phyloP scores from a whole-genome alignment of 306 rosid species.

The Hippophae gyantsensis region DNA sequence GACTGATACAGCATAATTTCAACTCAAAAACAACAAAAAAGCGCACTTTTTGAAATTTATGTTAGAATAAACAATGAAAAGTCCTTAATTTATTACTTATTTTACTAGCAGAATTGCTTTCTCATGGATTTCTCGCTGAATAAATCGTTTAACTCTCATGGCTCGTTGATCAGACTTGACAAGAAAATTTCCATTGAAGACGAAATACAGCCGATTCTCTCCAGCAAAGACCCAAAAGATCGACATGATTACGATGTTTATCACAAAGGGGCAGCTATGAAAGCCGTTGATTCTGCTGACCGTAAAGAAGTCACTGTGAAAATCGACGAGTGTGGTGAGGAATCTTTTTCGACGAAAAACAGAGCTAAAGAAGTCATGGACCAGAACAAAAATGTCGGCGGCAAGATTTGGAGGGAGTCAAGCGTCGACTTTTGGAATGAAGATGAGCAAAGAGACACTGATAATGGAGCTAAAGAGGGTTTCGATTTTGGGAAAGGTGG shows the following conservation, averaged over 20 bases:
- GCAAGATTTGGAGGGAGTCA: constrained; percentile 40
- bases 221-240: constrained; percentile 17
- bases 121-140: constrained; percentile 52
- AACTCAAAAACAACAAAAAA: too few relatives aligned
- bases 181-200: neutral
- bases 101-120: neutral
- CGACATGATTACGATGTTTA: neutral
- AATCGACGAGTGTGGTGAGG: constrained; percentile 29
- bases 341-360: neutral
- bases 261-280: constrained; percentile 10
- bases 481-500: constrained; percentile 41
- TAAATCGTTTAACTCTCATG: constrained; percentile 54
- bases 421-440: constrained; percentile 49
- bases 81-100: neutral
- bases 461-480: neutral
- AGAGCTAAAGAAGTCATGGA: neutral
- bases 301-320: constrained; percentile 45
- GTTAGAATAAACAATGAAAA: too few relatives aligned
- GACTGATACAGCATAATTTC: too few relatives aligned
- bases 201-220: constrained; percentile 54
- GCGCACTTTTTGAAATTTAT: too few relatives aligned
- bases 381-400: neutral
- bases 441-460: neutral
- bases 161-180: constrained; percentile 1
- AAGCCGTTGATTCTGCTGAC: neutral